A percentile compares a stretch with the other conserved stretches of the same genome.
These are phyloP conservation scores for Cordyceps pruinosa DNA, from an alignment of 2,329 filamentous ascomycete genomes.

Conservation along the genomic window DNA sequence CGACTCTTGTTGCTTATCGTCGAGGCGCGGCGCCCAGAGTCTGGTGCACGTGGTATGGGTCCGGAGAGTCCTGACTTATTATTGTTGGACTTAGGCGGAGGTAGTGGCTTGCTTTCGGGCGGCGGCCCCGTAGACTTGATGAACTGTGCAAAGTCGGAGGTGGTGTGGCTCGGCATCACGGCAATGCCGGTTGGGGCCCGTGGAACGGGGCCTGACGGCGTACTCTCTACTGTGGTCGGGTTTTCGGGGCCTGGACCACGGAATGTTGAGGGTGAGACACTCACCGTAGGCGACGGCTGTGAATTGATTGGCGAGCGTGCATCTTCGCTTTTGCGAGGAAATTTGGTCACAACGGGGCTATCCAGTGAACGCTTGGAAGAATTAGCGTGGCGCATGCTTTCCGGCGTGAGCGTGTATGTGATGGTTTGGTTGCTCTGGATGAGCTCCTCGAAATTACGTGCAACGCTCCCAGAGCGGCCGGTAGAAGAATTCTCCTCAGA, in stretches of 20 bases:
- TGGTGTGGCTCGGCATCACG: conserved; percentile 56
- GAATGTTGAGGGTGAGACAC: neutral
- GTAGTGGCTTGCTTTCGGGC: conserved; percentile 34
- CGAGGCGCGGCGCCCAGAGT: conserved; percentile 29
- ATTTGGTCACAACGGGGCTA: conserved; percentile 36
- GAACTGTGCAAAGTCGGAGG: conserved; percentile 81
- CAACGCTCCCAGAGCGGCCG: conserved; percentile 49
- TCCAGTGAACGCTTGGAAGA: conserved; percentile 36
- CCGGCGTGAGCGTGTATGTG: conserved; percentile 74
- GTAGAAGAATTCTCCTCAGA: conserved; percentile 49
- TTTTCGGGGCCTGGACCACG: conserved; percentile 13
- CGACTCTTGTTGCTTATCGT: conserved; percentile 41
- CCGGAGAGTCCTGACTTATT: conserved; percentile 11
- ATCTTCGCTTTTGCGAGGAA: conserved; percentile 42
- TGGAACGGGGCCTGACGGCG: conserved; percentile 17
- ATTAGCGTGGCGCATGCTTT: conserved; percentile 70
- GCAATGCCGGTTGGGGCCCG: conserved; percentile 19
- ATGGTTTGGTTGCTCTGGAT: conserved; percentile 79
- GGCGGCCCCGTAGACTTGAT: conserved; percentile 67
- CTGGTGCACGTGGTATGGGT: conserved; percentile 19
- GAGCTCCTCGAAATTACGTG: conserved; percentile 67
- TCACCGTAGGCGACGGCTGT: conserved; percentile 32
- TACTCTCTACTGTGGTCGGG: conserved; percentile 13
- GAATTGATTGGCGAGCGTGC: conserved; percentile 34
- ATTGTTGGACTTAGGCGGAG: conserved; percentile 28